Evolutionary conservation across 306 rosid genomes (phyloP), one percentile per base, ranked within the genome.

Genomic region (Carpinus fangiana): DNA sequence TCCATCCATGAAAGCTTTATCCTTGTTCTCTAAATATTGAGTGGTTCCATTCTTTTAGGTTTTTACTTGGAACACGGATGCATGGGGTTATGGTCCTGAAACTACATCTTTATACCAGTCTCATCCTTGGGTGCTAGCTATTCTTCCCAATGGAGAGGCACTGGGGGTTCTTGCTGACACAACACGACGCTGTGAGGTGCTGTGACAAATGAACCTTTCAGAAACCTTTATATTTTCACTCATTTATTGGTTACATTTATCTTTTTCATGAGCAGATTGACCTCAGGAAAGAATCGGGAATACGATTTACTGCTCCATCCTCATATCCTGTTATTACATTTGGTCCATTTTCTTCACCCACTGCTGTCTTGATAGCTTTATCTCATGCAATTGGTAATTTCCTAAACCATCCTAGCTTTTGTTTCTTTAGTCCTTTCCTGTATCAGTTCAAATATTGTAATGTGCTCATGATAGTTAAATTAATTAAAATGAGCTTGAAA

Each of bases 41-140:
- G 56, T 16, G 31, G 41, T 72, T 79, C 34, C 72, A 70, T 80
- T 70, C 79, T 53, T 86, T 67, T 67, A 82, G 98, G 77, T 94
- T 78, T 89, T 92, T 78, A 82, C 98, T 11, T 94, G 98, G 98
- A 94, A 94, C 73, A 88, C 96, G 0, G 91, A 87, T 87, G 92
- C 98, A 54, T 92, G 84, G 86, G 98, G 97, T 16, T 94, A 81
- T 88, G 96, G 98, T 83, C 41, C 96, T 75, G 96, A 73, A 87
- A 90, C 97, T 51, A 86, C 96, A 26, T 89, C 97, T 38, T 86
- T 94, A 87, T 94, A 94, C 78, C 98, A 94, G 82, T 89, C 98
- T 46, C 98, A 94, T 86, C 98, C 98, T n/a, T 94, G 98, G 97
- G 93, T 94, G 72, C 84, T 94, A 31, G 96, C 97, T 76, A 86